Conservation (phyloP, 179 eudicot species). For the Heliamphora pulchella region DNA sequence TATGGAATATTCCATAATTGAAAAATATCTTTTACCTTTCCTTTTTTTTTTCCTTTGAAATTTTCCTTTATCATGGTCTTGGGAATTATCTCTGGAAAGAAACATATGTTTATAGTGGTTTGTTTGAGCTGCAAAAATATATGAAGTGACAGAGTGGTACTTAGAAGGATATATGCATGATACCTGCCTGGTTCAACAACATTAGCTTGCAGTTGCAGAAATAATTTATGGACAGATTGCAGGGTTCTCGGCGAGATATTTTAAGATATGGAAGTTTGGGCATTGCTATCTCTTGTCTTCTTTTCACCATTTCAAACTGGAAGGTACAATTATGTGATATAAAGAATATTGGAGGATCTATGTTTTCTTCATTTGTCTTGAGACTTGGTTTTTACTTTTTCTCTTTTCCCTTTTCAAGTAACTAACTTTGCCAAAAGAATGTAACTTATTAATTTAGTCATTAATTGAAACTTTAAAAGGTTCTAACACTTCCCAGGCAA, state of each 20-base stretch:
- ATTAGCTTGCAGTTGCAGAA: slow-evolving; percentile 28
- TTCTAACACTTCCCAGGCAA: slow-evolving; percentile 67
- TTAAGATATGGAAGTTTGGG: slow-evolving; percentile 90
- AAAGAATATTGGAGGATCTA: neutral
- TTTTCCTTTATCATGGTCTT: neutral
- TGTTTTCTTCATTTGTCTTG: neutral
- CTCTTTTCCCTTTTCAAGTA: slow-evolving; percentile 5
- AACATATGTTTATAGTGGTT: neutral
- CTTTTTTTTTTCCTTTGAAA: neutral
- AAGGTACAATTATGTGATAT: slow-evolving; percentile 48
- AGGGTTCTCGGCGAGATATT: slow-evolving; percentile 81
- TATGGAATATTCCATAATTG: neutral
- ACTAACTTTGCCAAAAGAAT: neutral
- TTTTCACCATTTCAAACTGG: slow-evolving; percentile 59
- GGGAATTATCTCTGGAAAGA: neutral
- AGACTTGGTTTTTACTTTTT: slow-evolving; percentile 6
- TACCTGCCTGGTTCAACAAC: slow-evolving; percentile 10
- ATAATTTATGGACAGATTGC: slow-evolving; percentile 72
- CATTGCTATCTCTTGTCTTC: slow-evolving; percentile 65
- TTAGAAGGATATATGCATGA: neutral
- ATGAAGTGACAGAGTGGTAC: neutral
- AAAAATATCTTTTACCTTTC: neutral
- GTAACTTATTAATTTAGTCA: neutral
- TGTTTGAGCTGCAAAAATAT: neutral
- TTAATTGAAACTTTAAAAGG: slow-evolving; percentile 32